A percentile compares a stretch with the other conserved stretches of the same genome.
Conservation (phyloP, 2,329 filamentous ascomycete species). For the Chrysoporthe austroafricana region DNA sequence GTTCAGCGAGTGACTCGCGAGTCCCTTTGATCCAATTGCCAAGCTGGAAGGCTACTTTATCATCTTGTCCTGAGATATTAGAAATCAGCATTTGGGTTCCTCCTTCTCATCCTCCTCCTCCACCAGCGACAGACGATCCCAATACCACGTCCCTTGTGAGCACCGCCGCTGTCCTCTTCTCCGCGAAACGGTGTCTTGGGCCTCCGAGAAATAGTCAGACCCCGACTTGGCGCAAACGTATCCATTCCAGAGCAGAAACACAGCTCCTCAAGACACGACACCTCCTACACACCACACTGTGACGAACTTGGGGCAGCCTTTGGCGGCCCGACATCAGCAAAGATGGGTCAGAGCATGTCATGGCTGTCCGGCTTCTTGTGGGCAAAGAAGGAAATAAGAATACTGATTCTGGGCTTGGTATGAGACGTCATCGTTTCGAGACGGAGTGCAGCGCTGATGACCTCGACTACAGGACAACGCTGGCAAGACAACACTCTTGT, state of each 20-base stretch:
- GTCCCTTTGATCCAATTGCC: conserved; percentile 28
- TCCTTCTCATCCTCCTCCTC: background rate
- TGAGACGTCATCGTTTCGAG: conserved; percentile 25
- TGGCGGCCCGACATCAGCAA: conserved; percentile 36
- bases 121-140: conserved; percentile 9
- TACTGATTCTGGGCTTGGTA: conserved; percentile 93
- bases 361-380: conserved; percentile 77
- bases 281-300: conserved; percentile 2
- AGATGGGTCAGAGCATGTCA: conserved; percentile 68
- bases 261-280: conserved; percentile 16
- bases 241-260: conserved; percentile 9
- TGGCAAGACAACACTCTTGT: conserved; percentile 95
- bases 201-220: conserved; percentile 17
- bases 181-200: conserved; percentile 7
- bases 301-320: conserved; percentile 10
- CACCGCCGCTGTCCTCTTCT: background rate
- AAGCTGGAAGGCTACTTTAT: conserved; percentile 25
- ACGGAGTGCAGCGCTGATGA: conserved; percentile 22
- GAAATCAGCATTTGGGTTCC: conserved; percentile 15
- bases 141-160: background rate
- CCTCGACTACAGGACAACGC: conserved; percentile 77
- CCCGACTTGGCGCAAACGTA: conserved; percentile 21
- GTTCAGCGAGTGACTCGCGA: conserved; percentile 15
- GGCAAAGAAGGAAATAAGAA: conserved; percentile 97
- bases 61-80: conserved; percentile 23